These are phyloP conservation scores for Trypanosoma brucei DNA, from an alignment of 208 protist genomes.

Conservation along the genomic window DNA sequence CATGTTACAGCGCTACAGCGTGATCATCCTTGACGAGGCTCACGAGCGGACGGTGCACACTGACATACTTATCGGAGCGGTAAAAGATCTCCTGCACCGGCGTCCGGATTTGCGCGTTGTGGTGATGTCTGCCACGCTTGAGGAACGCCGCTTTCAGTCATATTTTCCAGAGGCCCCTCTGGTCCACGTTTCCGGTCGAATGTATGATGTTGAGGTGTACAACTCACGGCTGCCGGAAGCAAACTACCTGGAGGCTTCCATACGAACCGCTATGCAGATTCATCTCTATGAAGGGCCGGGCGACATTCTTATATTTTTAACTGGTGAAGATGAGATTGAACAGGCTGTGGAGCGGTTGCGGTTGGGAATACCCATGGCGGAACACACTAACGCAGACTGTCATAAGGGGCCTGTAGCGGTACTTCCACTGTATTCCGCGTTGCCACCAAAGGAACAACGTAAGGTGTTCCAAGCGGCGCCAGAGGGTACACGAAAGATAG, in stretches of 20 bases:
- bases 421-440: conserved; percentile 96
- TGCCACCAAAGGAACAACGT: conserved; percentile 96
- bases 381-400: conserved; percentile 69
- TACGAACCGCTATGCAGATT: conserved; percentile 98
- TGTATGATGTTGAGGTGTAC: conserved; percentile 90
- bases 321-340: conserved; percentile 99
- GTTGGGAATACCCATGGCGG: conserved; percentile 71
- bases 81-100: conserved; percentile 89
- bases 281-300: conserved; percentile 95
- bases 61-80: conserved; percentile 97
- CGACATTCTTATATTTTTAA: conserved; percentile 99
- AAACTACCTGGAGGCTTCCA: conserved; percentile 96
- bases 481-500: conserved; percentile 89
- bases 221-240: conserved; percentile 83
- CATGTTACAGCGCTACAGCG: conserved; percentile 87
- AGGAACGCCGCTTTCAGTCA: conserved; percentile 96
- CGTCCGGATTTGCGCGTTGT: conserved; percentile 93
- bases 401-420: conserved; percentile 85
- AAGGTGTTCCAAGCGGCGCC: conserved; percentile 95
- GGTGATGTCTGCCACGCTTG: conserved; percentile 96
- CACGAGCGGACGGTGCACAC: conserved; percentile 99
- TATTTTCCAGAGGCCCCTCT: conserved; percentile 97
- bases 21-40: conserved; percentile 99
- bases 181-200: conserved; percentile 97
- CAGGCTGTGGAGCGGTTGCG: conserved; percentile 95